Evolutionary conservation across 2,329 filamentous ascomycete genomes (phyloP).

Genomic region (Fusarium robinianum): DNA sequence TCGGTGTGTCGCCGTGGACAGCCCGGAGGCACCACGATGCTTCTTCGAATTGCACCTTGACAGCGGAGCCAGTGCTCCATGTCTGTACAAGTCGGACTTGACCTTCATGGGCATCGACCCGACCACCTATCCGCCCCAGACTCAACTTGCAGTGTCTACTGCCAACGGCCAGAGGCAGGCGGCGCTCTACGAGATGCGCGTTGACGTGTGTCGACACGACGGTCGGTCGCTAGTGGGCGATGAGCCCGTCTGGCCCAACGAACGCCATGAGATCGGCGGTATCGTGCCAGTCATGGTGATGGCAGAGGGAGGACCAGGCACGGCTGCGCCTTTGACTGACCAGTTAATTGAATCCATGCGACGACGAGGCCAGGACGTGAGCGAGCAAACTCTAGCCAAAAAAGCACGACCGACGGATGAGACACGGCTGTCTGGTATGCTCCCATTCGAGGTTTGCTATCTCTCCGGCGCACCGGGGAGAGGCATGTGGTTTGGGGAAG

Average conservation of each 20-base stretch:
- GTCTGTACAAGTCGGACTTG: slow-evolving; percentile 27
- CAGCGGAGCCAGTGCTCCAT: slow-evolving; percentile 31
- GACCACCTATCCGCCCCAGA: slow-evolving; percentile 28
- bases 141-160: slow-evolving; percentile 20
- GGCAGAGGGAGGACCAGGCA: slow-evolving; percentile 5
- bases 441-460: slow-evolving; percentile 37
- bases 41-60: slow-evolving; percentile 37
- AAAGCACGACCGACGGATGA: slow-evolving; percentile 17
- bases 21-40: slow-evolving; percentile 17
- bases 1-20: slow-evolving; percentile 18
- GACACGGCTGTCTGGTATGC: slow-evolving; percentile 30
- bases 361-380: slow-evolving; percentile 21
- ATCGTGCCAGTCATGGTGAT: slow-evolving; percentile 34
- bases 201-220: slow-evolving; percentile 33
- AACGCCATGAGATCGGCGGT: slow-evolving; percentile 31
- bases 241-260: slow-evolving; percentile 29
- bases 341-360: slow-evolving; percentile 4
- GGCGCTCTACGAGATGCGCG: slow-evolving; percentile 31
- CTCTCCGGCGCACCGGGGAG: slow-evolving; percentile 24
- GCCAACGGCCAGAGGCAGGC: slow-evolving; percentile 16
- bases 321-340: slow-evolving; percentile 13
- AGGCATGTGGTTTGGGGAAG: slow-evolving; percentile 34
- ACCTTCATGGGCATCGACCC: slow-evolving; percentile 27
- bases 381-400: slow-evolving; percentile 23
- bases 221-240: slow-evolving; percentile 33